phyloP scores from a whole-genome alignment of 192 early-diverging fungal genomes.

The Coemansia sp. region DNA sequence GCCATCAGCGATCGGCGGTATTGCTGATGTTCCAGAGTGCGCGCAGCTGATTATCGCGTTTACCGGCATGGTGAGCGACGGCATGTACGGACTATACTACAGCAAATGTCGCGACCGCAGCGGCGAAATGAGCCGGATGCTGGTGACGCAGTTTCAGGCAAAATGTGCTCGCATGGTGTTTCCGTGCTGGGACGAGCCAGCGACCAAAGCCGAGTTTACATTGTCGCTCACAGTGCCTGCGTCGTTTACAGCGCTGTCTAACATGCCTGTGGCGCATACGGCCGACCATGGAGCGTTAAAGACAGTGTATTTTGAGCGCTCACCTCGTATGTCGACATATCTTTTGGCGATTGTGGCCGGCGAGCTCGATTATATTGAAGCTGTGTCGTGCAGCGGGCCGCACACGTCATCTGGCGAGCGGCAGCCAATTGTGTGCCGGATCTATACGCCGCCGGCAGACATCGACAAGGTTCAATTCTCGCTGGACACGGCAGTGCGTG shows the following conservation, averaged over 20 bases:
- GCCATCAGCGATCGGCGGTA: constrained; percentile 18
- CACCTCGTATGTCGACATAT: constrained; percentile 83
- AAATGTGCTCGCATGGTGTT: constrained; percentile 79
- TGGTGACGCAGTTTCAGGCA: constrained; percentile 90
- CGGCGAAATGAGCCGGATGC: constrained; percentile 57
- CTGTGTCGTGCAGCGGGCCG: constrained; percentile 9
- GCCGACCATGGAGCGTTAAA: constrained; percentile 13
- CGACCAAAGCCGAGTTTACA: constrained; percentile 86
- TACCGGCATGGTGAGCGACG: constrained; percentile 63
- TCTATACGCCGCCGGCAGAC: constrained; percentile 67
- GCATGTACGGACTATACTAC: constrained; percentile 83
- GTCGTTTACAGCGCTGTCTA: constrained; percentile 66
- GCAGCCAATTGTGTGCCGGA: constrained; percentile 53
- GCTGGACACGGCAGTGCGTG: constrained; percentile 61
- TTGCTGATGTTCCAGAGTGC: not conserved
- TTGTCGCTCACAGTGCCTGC: constrained; percentile 60
- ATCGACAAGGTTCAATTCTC: constrained; percentile 67
- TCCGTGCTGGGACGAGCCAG: constrained; percentile 98
- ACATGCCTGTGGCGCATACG: constrained; percentile 59
- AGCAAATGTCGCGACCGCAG: constrained; percentile 58
- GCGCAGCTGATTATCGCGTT: constrained; percentile 57
- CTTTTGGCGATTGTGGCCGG: constrained; percentile 72
- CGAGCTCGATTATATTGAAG: constrained; percentile 78
- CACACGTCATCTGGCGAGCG: constrained; percentile 54
- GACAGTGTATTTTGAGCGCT: constrained; percentile 65